Evolutionary conservation across 2,329 filamentous ascomycete species (phyloP).

Genomic region (Arachnomyces sp.): DNA sequence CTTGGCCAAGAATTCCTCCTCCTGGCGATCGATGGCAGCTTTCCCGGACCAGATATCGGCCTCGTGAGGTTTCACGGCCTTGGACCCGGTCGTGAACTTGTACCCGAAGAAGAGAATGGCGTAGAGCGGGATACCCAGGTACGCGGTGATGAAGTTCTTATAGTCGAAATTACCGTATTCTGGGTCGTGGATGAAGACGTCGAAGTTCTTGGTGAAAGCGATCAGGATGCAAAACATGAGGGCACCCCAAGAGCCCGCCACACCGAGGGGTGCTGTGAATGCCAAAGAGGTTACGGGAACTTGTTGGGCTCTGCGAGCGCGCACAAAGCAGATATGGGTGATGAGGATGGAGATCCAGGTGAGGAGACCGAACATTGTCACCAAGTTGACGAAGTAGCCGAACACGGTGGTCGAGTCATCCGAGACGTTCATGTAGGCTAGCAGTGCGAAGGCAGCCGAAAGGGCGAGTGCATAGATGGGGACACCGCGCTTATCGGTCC

Average conservation of each 20-base stretch:
- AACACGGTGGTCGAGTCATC: constrained; percentile 53
- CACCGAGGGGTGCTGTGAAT: constrained; percentile 65
- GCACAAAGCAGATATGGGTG: constrained; percentile 60
- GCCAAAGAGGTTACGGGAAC: constrained; percentile 50
- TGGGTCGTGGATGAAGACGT: constrained; percentile 53
- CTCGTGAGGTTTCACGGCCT: constrained; percentile 49
- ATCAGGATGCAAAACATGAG: constrained; percentile 66
- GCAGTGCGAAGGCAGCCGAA: constrained; percentile 55
- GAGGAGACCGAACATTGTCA: constrained; percentile 59
- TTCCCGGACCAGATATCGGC: constrained; percentile 68
- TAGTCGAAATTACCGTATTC: constrained; percentile 57
- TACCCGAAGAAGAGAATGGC: constrained; percentile 61
- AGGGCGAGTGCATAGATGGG: constrained; percentile 59
- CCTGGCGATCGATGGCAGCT: constrained; percentile 64
- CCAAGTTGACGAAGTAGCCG: constrained; percentile 60
- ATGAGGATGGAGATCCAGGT: constrained; percentile 63
- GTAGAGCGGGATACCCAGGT: constrained; percentile 70
- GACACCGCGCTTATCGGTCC: constrained; percentile 63
- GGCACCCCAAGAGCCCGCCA: constrained; percentile 59
- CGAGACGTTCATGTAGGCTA: constrained; percentile 62
- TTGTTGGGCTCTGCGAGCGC: constrained; percentile 54
- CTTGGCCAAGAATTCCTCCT: constrained; percentile 59
- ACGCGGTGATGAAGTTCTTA: constrained; percentile 70
- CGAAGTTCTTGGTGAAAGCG: constrained; percentile 74
- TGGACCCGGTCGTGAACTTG: constrained; percentile 51